Base-by-base conservation (phyloP, 2,329 filamentous ascomycete genomes). In the Lachnellula hyalina region DNA sequence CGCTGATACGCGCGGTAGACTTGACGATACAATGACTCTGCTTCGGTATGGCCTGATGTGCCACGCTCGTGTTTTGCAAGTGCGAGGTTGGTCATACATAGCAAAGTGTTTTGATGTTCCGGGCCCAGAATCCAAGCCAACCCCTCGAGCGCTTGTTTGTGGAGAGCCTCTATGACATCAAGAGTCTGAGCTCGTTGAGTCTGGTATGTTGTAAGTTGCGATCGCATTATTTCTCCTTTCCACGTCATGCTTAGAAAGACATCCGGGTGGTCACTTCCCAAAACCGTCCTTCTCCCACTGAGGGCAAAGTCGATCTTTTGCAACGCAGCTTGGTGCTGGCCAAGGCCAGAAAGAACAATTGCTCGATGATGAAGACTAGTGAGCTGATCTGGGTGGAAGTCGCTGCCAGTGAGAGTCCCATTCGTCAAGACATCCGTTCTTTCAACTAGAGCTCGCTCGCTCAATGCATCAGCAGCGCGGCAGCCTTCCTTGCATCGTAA, bases 311-410 rank as follows among this genome's bases (percentile, higher is more conserved):
- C 59, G 21, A 64, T 65, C 23, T 61, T 60, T 21, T 65, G 54
- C 1, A 63, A 41, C 9, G 63, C 63, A 44, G 47, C 49, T 5
- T 42, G 25, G 35, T 64, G 61, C 47, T 62, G 58, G 9, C 62
- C 61, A 14, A 63, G 55, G n/a, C 56, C 60, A 12, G 59, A 60
- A 23, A 65, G 63, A 21, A 65, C 53, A 7, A 65, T 61, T 25
- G 63, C 61, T 23, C 61, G 60, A 15, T 61, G 62, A 19, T 64
- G 63, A 17, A 65, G 58, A 56, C 60, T 62, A 8, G 57, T 36
- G n/a, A 65, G 60, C 36, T 63, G 60, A 35, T 65, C 63, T 11
- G 63, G 62, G 36, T 65, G 63, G 17, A 64, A 64, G 35, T 65
- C 62, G 17, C 58, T 50, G 4, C 56, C 57, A 14, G 53, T 48